Evolutionary conservation across 1,284 basidiomycete species (phyloP), one percentile per base, ranked within the genome.

Genomic region (Limonomyces culmigenus): DNA sequence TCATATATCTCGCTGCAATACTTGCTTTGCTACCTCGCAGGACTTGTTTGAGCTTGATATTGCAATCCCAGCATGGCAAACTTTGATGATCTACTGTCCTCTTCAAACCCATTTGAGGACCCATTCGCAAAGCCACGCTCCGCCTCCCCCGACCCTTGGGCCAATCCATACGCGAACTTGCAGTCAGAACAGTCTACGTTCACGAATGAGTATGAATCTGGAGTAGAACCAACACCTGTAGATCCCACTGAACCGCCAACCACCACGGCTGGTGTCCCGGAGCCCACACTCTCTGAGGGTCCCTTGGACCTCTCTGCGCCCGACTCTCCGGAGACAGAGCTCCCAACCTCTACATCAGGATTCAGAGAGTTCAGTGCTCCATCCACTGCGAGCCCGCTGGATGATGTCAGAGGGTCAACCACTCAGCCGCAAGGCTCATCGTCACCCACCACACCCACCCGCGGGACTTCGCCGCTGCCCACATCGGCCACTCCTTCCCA

Each of bases 21-120:
- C n/a, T n/a, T n/a, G n/a, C n/a, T n/a, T n/a, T n/a, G n/a, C n/a
- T n/a, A n/a, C n/a, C n/a, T n/a, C n/a, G n/a, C n/a, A n/a, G n/a
- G n/a, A n/a, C n/a, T n/a, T n/a, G n/a, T n/a, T n/a, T n/a, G n/a
- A n/a, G n/a, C n/a, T n/a, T n/a, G n/a, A n/a, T n/a, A n/a, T n/a
- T n/a, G n/a, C n/a, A n/a, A n/a, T 27, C n/a, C n/a, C 34, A 20
- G 19, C 38, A 77, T 77, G 74, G 73, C 74, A 48, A 60, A 66
- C 47, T 86, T 86, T 53, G 80, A 86, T 58, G 81, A 86, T 52
- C 56, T 85, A 33, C 61, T 86, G 16, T 62, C 62, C n/a, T 66
- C 69, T 36, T 74, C 77, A 19, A 85, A 86, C 45, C 80, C 80
- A 0, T 85, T 85, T 43, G 73, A 73, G 34, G 70, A 83, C 47